These are phyloP conservation scores for Crassisporium funariophilum DNA, from an alignment of 768 basidiomycete genomes.

Conservation along the genomic window DNA sequence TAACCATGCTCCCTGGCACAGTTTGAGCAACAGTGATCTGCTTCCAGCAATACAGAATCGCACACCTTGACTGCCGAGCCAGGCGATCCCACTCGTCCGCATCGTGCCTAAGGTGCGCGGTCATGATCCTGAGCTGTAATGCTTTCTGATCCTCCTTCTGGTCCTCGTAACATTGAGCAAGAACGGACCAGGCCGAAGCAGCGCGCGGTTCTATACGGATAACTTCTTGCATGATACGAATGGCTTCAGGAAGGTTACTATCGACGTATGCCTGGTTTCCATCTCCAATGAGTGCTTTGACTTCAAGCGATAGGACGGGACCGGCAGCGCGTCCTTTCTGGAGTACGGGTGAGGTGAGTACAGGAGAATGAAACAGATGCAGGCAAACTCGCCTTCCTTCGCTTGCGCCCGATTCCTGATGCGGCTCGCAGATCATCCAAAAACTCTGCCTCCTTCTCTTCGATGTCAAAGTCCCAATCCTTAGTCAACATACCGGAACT, in stretches of 20 bases:
- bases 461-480: constrained; percentile 75
- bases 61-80: constrained; percentile 72
- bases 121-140: constrained; percentile 85
- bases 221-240: constrained; percentile 85
- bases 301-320: constrained; percentile 67
- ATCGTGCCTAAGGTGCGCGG: constrained; percentile 82
- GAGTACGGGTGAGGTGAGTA: background rate
- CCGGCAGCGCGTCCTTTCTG: constrained; percentile 47
- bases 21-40: too few relatives aligned
- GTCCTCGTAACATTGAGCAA: constrained; percentile 84
- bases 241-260: constrained; percentile 63
- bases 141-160: constrained; percentile 67
- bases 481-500: constrained; percentile 51
- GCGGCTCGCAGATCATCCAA: constrained; percentile 74
- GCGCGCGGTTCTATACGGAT: constrained; percentile 92
- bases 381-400: constrained; percentile 43
- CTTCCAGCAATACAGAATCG: too few relatives aligned
- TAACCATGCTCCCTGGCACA: constrained; percentile 72
- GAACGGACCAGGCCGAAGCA: constrained; percentile 80
- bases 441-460: constrained; percentile 69
- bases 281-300: constrained; percentile 74
- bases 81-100: constrained; percentile 87
- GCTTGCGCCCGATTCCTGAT: constrained; percentile 66
- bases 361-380: background rate
- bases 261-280: constrained; percentile 88